Evolutionary conservation across 1,139 yeast species (phyloP), one percentile per base, ranked within the genome.

Genomic region (Scheffersomyces lignicola): DNA sequence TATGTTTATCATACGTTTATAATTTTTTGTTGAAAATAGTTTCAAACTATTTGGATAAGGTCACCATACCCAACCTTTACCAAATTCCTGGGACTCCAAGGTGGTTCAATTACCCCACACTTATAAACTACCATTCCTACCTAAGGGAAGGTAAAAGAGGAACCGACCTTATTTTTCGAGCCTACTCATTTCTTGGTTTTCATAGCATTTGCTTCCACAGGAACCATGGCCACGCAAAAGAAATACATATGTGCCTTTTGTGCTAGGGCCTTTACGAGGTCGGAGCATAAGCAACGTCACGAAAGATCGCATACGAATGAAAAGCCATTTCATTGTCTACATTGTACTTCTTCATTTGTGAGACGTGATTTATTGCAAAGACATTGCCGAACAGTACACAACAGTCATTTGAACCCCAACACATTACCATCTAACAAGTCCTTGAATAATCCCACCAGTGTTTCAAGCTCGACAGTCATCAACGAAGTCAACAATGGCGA

Each of bases 251-350:
- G 95, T 60, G 80, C 85, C 16, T 85, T 79, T 54, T 86, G 95
- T 51, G 87, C 89, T 27, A 67, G 89, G 48, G 85, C 89, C 1
- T 86, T 86, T 53, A 80, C 90, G 7, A 65, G 95, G 32, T 78
- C 87, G 16, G 95, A 86, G 52, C 95, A 86, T 56, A 78, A 84
- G 51, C 79, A 83, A 37, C 75, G 95, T 33, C 95, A 86, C 52
- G 95, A 86, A 54, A 63, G 94, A 24, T 82, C 90, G 3, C 95
- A 86, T 52, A 84, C 92, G 15, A 85, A 85, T 49, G 89, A 83
- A 47, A 81, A 86, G 45, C 94, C 94, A 0, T 85, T 83, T 60
- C 83, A 80, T 44, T 85, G 95, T 48, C 66, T 76, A 27, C 73
- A 79, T 33, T 85, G 94, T 50, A 73, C 82, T 2, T 76, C 83